A percentile compares a stretch with the other conserved stretches of the same genome.
These are phyloP conservation scores for Gossypium schwendimanii DNA, from an alignment of 441 rosid genomes.

Conservation along the genomic window DNA sequence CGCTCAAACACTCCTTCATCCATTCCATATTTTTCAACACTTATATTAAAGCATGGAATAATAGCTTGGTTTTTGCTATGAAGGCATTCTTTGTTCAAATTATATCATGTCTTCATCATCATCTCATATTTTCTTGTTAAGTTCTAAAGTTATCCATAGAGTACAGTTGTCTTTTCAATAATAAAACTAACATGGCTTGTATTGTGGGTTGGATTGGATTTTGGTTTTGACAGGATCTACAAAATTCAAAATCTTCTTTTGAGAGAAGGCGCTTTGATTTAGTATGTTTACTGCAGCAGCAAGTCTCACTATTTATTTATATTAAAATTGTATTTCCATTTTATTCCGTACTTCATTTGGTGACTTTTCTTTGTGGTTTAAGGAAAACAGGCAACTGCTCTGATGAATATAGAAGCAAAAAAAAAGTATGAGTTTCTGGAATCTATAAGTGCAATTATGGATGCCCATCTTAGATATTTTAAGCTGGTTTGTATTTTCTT, in stretches of 20 bases:
- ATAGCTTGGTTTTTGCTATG: neutral
- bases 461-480: conserved; percentile 84
- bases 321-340: neutral
- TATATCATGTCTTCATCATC: neutral
- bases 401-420: conserved; percentile 74
- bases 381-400: conserved; percentile 76
- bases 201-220: conserved; percentile 1
- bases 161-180: neutral
- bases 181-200: neutral
- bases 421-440: conserved; percentile 90
- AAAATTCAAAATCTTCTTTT: conserved; percentile 81
- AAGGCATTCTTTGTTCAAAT: neutral
- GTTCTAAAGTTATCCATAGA: neutral
- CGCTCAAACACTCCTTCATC: too few relatives aligned
- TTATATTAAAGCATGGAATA: neutral
- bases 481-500: conserved; percentile 49
- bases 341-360: conserved; percentile 17
- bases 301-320: conserved; percentile 5
- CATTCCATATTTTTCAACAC: too few relatives aligned
- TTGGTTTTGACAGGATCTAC: conserved; percentile 54
- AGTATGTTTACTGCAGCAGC: conserved; percentile 38
- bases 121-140: conserved; percentile 1
- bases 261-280: conserved; percentile 89
- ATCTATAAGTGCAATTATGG: conserved; percentile 85
- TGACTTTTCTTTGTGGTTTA: conserved; percentile 32